Base-by-base conservation (phyloP, 2,329 filamentous ascomycete species). In the Cercospora sp. region DNA sequence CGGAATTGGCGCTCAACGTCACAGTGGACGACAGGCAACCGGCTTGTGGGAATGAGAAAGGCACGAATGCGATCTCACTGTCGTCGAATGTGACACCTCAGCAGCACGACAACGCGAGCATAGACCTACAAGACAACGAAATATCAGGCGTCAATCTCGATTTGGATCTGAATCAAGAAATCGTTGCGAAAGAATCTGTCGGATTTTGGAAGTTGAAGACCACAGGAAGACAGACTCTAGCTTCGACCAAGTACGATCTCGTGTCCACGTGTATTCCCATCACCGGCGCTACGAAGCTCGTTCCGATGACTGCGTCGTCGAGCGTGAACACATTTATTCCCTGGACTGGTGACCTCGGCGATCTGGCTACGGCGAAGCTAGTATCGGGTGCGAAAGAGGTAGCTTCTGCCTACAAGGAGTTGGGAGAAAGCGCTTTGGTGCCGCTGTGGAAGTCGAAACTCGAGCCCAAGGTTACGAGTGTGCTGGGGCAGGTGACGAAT, bases 101-200 rank as follows among this genome's bases (percentile, higher is more conserved):
- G 16, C 16, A 43, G 7, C 37, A 43, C 16, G 16, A 3, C 0
- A 43, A 43, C 37, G 7, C 6, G 37, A 43, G 37, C 16, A n/a
- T 7, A 43, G 16, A n/a, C 2, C 1, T 3, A 8, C 37, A 43
- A 8, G 37, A 43, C 16, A 1, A 43, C 7, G 16, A n/a, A n/a
- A 43, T 43, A 2, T 43, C 37, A 8, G 37, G 37, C 6, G 37
- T 43, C 16, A 43, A 43, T 43, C 53, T 58, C 53, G 24, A 13
- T 9, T 24, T 68, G 7, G 30, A 58, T 4, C 59, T 68, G 26
- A 32, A 49, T 1, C 66, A 68, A 59, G 57, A 65, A 12, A 65
- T 68, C 18, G 18, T 65, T 12, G 66, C 66, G 12, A 28, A 26
- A 18, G 45, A 65, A 43, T 65, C 66, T 3, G 37, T 40, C 6